Evolutionary conservation across 2,329 filamentous ascomycete species (phyloP).

Genomic region (Dothiorella sarmentorum): DNA sequence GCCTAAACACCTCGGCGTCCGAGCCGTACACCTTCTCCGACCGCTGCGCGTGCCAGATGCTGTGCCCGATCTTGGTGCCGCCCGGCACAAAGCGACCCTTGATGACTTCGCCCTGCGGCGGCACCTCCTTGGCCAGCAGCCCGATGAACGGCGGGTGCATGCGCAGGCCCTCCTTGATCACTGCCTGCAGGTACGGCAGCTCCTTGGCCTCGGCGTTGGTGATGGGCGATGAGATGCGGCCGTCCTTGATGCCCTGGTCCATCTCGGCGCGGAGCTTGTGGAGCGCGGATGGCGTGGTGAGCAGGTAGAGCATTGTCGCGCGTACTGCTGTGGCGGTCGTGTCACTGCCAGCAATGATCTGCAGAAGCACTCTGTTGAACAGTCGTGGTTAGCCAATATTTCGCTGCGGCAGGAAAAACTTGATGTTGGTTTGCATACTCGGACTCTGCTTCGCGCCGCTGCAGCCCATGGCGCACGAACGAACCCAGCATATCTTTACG

Average conservation of each 20-base stretch:
- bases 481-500: conserved; percentile 53
- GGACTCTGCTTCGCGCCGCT: conserved; percentile 40
- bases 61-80: conserved; percentile 35
- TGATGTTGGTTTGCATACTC: conserved; percentile 26
- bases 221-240: conserved; percentile 44
- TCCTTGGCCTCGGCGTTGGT: conserved; percentile 44
- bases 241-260: conserved; percentile 35
- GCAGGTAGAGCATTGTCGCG: conserved; percentile 51
- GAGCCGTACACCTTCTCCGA: conserved; percentile 32
- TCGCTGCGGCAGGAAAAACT: too few relatives aligned
- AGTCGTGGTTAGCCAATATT: too few relatives aligned
- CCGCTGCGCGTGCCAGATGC: conserved; percentile 32
- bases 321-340: conserved; percentile 56
- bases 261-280: conserved; percentile 47
- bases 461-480: conserved; percentile 47
- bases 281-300: conserved; percentile 48
- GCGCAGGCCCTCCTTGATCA: conserved; percentile 47
- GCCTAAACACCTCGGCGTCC: conserved; percentile 47
- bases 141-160: conserved; percentile 42
- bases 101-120: conserved; percentile 30
- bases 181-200: conserved; percentile 45
- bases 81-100: conserved; percentile 29
- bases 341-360: conserved; percentile 56
- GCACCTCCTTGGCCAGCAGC: conserved; percentile 33
- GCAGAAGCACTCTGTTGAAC: conserved; percentile 36